Evolutionary conservation across 495 filamentous ascomycete species (phyloP).

Genomic region (Xylaria intraflava): DNA sequence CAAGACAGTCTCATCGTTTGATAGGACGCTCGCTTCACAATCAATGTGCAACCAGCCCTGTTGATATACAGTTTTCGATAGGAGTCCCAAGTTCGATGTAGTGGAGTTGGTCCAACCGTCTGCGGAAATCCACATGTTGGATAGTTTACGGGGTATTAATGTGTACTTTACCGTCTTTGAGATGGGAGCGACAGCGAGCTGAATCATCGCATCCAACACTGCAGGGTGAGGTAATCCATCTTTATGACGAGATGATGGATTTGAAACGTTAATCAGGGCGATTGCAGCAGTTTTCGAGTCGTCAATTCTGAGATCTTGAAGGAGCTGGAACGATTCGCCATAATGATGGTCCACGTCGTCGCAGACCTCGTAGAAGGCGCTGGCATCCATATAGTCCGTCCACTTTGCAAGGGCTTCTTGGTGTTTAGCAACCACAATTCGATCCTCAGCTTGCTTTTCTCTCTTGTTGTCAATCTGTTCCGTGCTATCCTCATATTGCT

Average conservation of each 20-base stretch:
- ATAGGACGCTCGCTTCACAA: too few species aligned
- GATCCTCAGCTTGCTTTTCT: not conserved
- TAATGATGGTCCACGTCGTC: not conserved
- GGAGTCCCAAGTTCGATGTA: too few species aligned
- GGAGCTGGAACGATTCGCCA: not conserved
- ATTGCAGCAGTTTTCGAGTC: not conserved
- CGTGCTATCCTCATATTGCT: not conserved
- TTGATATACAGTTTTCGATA: too few species aligned
- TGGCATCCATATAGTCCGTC: not conserved
- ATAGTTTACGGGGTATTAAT: too few species aligned
- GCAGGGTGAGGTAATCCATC: not conserved
- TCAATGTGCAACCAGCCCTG: too few species aligned
- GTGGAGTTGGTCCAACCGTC: too few species aligned
- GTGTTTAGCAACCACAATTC: not conserved
- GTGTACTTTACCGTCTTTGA: too few species aligned
- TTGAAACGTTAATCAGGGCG: not conserved
- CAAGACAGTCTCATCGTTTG: too few species aligned
- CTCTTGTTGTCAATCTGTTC: not conserved
- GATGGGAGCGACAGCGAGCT: not conserved
- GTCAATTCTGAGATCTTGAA: not conserved
- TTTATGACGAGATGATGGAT: not conserved
- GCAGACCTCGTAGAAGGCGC: not conserved
- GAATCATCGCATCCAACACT: not conserved
- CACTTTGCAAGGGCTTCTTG: not conserved
- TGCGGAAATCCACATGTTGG: too few species aligned